Evolutionary conservation across 1,284 basidiomycete genomes (phyloP), one percentile per base, ranked within the genome.

Genomic region (Cryptococcus depauperatus): DNA sequence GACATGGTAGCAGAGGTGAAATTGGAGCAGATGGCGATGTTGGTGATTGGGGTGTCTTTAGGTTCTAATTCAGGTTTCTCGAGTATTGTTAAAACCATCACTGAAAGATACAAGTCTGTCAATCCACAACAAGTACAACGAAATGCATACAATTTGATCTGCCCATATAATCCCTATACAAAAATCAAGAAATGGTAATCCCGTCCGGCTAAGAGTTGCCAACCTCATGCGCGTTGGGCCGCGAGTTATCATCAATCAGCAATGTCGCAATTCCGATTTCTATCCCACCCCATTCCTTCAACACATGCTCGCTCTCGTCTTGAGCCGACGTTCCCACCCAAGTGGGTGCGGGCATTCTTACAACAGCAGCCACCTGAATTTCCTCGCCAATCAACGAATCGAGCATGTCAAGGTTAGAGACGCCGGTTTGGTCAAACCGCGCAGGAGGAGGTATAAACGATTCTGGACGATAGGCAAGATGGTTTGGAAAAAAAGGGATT

Each of bases 1-100:
- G 56, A 46, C 46, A 56, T 57, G 46, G 60, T 51, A 25, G 37
- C 41, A 37, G 66, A 54, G 51, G 66, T 66, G 62, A 67, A 30
- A 75, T 77, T 28, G 82, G 81, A 16, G 84, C 84, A 78, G 82
- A 85, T 58, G 84, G 84, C 10, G 75, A 80, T 61, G 74, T 73
- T 37, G 81, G 78, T 57, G 84, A 84, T 35, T 91, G 85, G 72
- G 88, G 88, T 11, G 85, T 89, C 37, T 91, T 90, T 72, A 79
- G 88, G 52, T 91, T 92, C 88, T 92, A 76, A 74, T n/a, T 4
- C 14, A 52, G 23, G 41, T 55, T 52, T 55, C 48, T 30, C 33
- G 33, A n/a, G 19, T 16, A 25, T 41, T 35, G 38, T 38, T 18
- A 33, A 27, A 37, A 42, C 21, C n/a, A 32, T 37, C 26, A 28